phyloP scores from a whole-genome alignment of 1,284 basidiomycete species.

The Naganishia albida region DNA sequence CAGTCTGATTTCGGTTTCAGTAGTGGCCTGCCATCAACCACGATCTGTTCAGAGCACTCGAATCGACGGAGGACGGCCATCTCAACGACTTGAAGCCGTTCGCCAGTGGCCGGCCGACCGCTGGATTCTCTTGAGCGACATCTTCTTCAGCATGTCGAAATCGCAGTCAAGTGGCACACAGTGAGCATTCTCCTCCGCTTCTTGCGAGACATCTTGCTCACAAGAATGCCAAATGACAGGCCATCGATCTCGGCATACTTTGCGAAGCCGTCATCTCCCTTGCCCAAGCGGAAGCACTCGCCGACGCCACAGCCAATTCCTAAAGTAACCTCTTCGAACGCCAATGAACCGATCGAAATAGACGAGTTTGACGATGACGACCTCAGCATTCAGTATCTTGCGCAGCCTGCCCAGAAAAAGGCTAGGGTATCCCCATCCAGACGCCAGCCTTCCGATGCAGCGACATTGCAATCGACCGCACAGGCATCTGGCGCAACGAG shows the following conservation, averaged over 20 bases:
- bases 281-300: slow-evolving; percentile 12
- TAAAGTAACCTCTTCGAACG: neutral
- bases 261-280: slow-evolving; percentile 7
- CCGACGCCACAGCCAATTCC: neutral
- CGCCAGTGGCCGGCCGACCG: no score
- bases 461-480: neutral
- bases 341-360: slow-evolving; percentile 14
- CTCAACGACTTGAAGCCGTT: no score
- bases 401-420: slow-evolving; percentile 9
- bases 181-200: neutral
- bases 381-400: neutral
- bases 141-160: slow-evolving; percentile 6
- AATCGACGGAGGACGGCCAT: no score
- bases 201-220: neutral
- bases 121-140: no score
- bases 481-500: neutral
- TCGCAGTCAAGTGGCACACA: slow-evolving; percentile 3
- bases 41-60: no score
- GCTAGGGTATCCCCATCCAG: slow-evolving; percentile 6
- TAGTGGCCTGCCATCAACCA: no score
- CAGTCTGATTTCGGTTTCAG: neutral
- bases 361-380: slow-evolving; percentile 21
- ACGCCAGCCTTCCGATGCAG: no score
- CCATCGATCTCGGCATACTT: slow-evolving; percentile 19
- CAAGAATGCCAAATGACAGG: neutral